Evolutionary conservation across 2,329 filamentous ascomycete species (phyloP).

Genomic region (Colletotrichum sojae): DNA sequence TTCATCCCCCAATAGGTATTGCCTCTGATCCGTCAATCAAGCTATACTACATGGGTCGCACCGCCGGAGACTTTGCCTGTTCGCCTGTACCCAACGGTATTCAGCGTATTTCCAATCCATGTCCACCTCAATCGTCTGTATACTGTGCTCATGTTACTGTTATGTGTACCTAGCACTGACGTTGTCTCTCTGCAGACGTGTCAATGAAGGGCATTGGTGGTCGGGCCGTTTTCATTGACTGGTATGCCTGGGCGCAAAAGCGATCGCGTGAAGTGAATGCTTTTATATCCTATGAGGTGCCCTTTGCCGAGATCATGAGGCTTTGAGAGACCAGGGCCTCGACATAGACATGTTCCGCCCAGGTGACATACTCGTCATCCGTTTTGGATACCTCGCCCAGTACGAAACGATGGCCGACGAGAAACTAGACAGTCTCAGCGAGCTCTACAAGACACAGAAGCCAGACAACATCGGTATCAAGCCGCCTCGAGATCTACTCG

Average conservation of each 20-base stretch:
- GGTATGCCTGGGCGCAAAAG: conserved; percentile 62
- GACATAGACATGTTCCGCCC: conserved; percentile 11
- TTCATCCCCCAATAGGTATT: background rate
- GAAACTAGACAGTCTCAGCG: conserved; percentile 39
- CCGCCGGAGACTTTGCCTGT: conserved; percentile 41
- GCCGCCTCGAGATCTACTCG: conserved; percentile 49
- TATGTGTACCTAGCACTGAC: background rate
- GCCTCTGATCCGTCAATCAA: background rate
- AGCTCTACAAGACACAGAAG: conserved; percentile 39
- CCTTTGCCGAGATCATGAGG: conserved; percentile 40
- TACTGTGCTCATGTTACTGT: too few relatives aligned
- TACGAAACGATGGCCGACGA: conserved; percentile 41
- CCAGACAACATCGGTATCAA: conserved; percentile 53
- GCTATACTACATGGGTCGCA: conserved; percentile 47
- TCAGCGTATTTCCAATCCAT: conserved; percentile 40
- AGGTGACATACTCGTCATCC: conserved; percentile 43
- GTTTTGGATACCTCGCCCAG: conserved; percentile 43
- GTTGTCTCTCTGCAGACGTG: conserved; percentile 8
- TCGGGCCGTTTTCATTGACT: conserved; percentile 67
- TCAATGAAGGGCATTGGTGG: conserved; percentile 57
- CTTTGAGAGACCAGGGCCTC: conserved; percentile 39
- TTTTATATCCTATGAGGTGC: conserved; percentile 41
- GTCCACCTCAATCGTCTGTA: too few relatives aligned
- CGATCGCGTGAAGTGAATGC: conserved; percentile 38
- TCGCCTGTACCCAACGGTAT: conserved; percentile 43